phyloP scores from a whole-genome alignment of 1,284 basidiomycete species.

The Ustanciosporium gigantosporum region DNA sequence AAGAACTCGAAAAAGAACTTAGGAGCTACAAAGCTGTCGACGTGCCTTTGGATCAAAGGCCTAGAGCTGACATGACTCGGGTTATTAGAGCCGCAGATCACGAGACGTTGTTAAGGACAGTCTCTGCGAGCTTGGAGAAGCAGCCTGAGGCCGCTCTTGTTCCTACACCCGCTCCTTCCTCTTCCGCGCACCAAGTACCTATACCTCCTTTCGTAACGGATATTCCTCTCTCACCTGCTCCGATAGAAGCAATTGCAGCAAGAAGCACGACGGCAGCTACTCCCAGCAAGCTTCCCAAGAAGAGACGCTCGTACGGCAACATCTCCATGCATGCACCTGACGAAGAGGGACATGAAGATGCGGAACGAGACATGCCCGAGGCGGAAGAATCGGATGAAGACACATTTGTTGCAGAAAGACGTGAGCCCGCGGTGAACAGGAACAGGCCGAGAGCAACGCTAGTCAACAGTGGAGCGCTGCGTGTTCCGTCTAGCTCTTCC shows the following conservation, averaged over 20 bases:
- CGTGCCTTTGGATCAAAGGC: constrained; percentile 23
- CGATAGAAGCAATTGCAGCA: background rate
- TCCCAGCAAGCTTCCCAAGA: constrained; percentile 19
- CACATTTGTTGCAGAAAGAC: too few relatives aligned
- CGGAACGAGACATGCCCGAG: constrained; percentile 5
- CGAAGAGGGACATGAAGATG: constrained; percentile 1
- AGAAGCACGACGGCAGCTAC: constrained; percentile 14
- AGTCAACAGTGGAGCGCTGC: constrained; percentile 36
- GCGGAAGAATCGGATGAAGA: background rate
- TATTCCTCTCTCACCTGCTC: background rate
- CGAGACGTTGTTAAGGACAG: constrained; percentile 15
- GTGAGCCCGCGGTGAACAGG: constrained; percentile 6
- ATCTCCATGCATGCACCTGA: constrained; percentile 25
- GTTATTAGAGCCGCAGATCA: constrained; percentile 18
- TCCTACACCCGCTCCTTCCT: background rate
- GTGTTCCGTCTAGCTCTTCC: background rate
- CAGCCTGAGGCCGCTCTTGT: background rate
- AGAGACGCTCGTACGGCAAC: constrained; percentile 33
- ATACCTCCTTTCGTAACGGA: background rate
- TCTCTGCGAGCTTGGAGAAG: constrained; percentile 3
- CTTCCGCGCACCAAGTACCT: background rate
- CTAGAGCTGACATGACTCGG: constrained; percentile 21
- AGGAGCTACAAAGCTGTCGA: constrained; percentile 24
- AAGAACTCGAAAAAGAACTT: constrained; percentile 11
- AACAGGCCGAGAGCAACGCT: constrained; percentile 23